Evolutionary conservation across 1,284 basidiomycete genomes (phyloP).

Genomic region (Heterobasidion occidentale): DNA sequence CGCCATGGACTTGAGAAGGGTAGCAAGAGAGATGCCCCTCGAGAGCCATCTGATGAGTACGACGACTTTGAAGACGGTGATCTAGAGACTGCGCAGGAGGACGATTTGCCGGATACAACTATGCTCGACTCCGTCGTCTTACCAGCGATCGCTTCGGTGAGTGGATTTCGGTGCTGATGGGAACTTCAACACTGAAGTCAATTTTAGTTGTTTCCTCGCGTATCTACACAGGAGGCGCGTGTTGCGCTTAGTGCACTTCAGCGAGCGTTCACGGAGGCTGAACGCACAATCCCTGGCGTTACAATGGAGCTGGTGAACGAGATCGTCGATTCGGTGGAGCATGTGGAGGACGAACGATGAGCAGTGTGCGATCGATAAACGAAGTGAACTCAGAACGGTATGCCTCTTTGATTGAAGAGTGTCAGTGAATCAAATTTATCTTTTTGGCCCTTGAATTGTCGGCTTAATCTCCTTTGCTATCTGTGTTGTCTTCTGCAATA

Average conservation of each 20-base stretch:
- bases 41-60: slow-evolving; percentile 53
- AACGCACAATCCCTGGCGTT: slow-evolving; percentile 80
- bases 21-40: slow-evolving; percentile 13
- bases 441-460: slow-evolving; percentile 1
- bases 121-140: slow-evolving; percentile 94
- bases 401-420: neutral
- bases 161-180: slow-evolving; percentile 19
- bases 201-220: slow-evolving; percentile 75
- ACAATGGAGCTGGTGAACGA: slow-evolving; percentile 79
- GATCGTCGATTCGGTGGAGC: slow-evolving; percentile 87
- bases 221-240: slow-evolving; percentile 82
- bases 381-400: neutral
- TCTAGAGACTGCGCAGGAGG: slow-evolving; percentile 35
- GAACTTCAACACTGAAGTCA: neutral
- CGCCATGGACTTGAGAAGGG: slow-evolving; percentile 35
- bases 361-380: neutral
- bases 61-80: slow-evolving; percentile 58
- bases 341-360: slow-evolving; percentile 60
- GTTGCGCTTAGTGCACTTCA: slow-evolving; percentile 78
- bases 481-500: neutral
- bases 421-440: slow-evolving; percentile 4
- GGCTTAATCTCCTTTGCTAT: slow-evolving; percentile 1
- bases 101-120: slow-evolving; percentile 74
- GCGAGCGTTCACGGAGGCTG: slow-evolving; percentile 86
- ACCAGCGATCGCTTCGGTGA: slow-evolving; percentile 86